Evolutionary conservation across 2,329 filamentous ascomycete species (phyloP).

Genomic region (Alternaria tenuissima): DNA sequence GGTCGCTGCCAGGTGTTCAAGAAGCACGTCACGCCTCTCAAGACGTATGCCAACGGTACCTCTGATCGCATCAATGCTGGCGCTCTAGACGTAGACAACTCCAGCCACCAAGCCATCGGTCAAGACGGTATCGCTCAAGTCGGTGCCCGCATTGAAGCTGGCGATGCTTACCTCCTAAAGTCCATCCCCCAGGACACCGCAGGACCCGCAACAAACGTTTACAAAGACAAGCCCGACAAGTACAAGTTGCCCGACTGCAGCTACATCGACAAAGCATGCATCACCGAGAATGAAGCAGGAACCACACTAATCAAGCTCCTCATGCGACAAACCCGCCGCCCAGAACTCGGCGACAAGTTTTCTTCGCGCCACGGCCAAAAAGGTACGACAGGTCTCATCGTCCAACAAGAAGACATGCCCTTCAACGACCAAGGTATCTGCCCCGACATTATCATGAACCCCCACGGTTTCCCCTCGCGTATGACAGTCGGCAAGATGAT

Average conservation of each 20-base stretch:
- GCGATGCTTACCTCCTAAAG: conserved; percentile 92
- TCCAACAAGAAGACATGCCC: conserved; percentile 95
- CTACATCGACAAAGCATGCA: conserved; percentile 96
- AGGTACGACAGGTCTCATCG: conserved; percentile 95
- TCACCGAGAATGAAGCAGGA: conserved; percentile 86
- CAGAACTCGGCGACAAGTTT: conserved; percentile 98
- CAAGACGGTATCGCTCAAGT: conserved; percentile 89
- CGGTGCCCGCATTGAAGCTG: conserved; percentile 77
- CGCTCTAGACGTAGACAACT: conserved; percentile 57
- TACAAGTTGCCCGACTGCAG: conserved; percentile 86
- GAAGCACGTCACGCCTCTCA: conserved; percentile 86
- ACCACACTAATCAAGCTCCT: conserved; percentile 91
- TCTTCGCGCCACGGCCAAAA: conserved; percentile 98
- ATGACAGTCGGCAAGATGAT: conserved; percentile 99
- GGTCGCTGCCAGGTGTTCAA: conserved; percentile 98
- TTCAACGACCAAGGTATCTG: conserved; percentile 90
- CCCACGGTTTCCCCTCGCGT: conserved; percentile 98
- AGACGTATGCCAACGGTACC: conserved; percentile 86
- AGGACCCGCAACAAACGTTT: conserved; percentile 71
- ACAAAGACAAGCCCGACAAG: conserved; percentile 71
- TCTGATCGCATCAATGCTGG: conserved; percentile 62
- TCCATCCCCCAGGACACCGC: conserved; percentile 82
- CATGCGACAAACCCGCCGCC: conserved; percentile 92
- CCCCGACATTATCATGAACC: conserved; percentile 99
- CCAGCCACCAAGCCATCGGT: conserved; percentile 74